Percentiles rank a stretch among this genome's conserved stretches.
These are phyloP conservation scores for Pouteria glomerata DNA, from an alignment of 148 eudicot genomes.

Conservation along the genomic window DNA sequence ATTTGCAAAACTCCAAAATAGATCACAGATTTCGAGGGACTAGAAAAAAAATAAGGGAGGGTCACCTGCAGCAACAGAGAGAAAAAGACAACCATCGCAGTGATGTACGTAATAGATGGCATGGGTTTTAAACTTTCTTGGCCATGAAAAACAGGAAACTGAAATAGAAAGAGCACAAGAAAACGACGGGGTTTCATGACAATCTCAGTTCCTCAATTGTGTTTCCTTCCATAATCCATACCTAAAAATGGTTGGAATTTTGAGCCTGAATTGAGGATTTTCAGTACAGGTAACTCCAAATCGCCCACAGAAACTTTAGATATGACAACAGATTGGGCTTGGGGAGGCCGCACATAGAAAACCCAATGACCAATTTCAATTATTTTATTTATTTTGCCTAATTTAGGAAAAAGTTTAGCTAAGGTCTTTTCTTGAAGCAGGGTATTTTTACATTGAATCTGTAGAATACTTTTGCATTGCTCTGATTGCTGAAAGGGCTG, in stretches of 20 bases:
- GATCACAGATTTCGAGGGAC: slow-evolving; percentile 42
- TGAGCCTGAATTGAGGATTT: background rate
- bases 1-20: slow-evolving; percentile 39
- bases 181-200: slow-evolving; percentile 25
- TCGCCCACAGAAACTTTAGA: slow-evolving; percentile 8
- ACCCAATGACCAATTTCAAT: no score
- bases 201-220: slow-evolving; percentile 16
- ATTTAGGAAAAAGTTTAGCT: background rate
- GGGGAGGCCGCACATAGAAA: no score
- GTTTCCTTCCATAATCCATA: background rate
- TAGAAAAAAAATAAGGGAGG: no score
- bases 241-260: slow-evolving; percentile 5
- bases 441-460: background rate
- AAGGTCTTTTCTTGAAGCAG: background rate
- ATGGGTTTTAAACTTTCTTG: slow-evolving; percentile 14
- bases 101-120: background rate
- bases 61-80: slow-evolving; percentile 32
- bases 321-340: no score
- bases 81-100: slow-evolving; percentile 25
- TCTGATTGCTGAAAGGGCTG: background rate
- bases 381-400: background rate
- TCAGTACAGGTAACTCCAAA: slow-evolving; percentile 4
- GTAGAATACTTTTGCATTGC: background rate
- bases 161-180: slow-evolving; percentile 14
- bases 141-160: slow-evolving; percentile 16